Percentiles rank a stretch among this genome's conserved stretches.
phyloP scores from a whole-genome alignment of 1,284 basidiomycete species.

The Cryptococcus deneoformans region DNA sequence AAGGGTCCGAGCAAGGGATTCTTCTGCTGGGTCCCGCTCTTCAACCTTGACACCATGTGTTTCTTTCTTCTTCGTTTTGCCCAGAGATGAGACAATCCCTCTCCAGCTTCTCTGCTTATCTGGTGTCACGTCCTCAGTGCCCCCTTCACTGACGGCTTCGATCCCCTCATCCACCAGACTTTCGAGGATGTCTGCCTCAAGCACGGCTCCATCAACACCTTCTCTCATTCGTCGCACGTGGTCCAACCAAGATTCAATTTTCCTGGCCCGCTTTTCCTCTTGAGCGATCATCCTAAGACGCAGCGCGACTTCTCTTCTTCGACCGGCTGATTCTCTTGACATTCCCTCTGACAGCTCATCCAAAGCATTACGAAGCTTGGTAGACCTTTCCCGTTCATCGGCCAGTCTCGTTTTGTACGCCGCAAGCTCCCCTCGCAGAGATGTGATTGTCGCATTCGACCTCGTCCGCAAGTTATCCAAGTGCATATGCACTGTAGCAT shows the following conservation, averaged over 20 bases:
- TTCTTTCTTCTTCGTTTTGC: conserved; percentile 3
- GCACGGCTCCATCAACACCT: conserved; percentile 30
- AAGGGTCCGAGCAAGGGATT: conserved; percentile 57
- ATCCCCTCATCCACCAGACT: conserved; percentile 55
- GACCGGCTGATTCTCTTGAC: conserved; percentile 68
- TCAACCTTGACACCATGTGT: conserved; percentile 3
- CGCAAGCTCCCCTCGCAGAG: conserved; percentile 51
- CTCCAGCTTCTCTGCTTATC: conserved; percentile 25
- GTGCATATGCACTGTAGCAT: conserved; percentile 64
- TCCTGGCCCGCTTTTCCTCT: conserved; percentile 57
- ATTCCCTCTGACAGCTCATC: conserved; percentile 73
- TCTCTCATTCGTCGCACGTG: conserved; percentile 34
- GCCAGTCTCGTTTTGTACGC: conserved; percentile 20
- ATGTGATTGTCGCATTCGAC: conserved; percentile 62
- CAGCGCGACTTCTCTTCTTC: conserved; percentile 68
- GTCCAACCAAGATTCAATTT: conserved; percentile 44
- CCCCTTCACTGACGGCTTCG: conserved; percentile 50
- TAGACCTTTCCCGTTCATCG: conserved; percentile 33
- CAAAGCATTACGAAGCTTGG: conserved; percentile 60
- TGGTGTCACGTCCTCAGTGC: conserved; percentile 2
- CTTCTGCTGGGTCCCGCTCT: conserved; percentile 20
- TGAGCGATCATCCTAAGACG: conserved; percentile 64
- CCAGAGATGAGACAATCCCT: conserved; percentile 4
- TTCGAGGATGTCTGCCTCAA: conserved; percentile 35
- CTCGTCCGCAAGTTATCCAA: conserved; percentile 58